A percentile compares a stretch with the other conserved stretches of the same genome.
Conservation (phyloP, 129 eudicot genomes). For the Calendula officinalis region DNA sequence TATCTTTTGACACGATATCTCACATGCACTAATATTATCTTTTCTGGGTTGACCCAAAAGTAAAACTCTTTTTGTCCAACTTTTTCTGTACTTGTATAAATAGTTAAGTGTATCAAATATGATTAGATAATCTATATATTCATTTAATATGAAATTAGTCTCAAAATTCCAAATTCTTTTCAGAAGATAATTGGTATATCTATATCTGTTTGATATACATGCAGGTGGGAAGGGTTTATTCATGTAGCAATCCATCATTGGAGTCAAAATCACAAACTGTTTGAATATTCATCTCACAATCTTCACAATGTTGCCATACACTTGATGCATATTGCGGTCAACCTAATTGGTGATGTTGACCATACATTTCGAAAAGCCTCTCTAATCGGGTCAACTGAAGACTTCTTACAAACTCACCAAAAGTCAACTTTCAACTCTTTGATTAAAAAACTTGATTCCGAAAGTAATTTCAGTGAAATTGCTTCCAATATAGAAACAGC, state of each 20-base stretch:
- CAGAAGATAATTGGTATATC: background rate
- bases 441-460: slow-evolving; percentile 29
- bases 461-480: slow-evolving; percentile 37
- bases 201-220: slow-evolving; percentile 5
- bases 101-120: no score
- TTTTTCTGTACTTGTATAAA: no score
- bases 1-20: slow-evolving; percentile 36
- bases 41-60: slow-evolving; percentile 5
- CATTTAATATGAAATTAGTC: no score
- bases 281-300: slow-evolving; percentile 30
- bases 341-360: slow-evolving; percentile 46
- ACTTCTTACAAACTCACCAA: slow-evolving; percentile 44
- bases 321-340: slow-evolving; percentile 64
- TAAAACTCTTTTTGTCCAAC: no score
- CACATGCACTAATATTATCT: slow-evolving; percentile 15
- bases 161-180: no score
- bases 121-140: no score
- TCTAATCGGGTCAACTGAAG: slow-evolving; percentile 61
- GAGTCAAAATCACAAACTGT: slow-evolving; percentile 31
- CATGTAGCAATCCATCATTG: slow-evolving; percentile 72
- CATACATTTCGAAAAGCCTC: slow-evolving; percentile 70
- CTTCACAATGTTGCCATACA: slow-evolving; percentile 34
- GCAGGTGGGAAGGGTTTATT: slow-evolving; percentile 90
- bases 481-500: slow-evolving; percentile 36
- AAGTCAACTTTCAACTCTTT: slow-evolving; percentile 37